These are phyloP conservation scores for Cokeromyces recurvatus DNA, from an alignment of 371 early-diverging fungal species.

Conservation along the genomic window DNA sequence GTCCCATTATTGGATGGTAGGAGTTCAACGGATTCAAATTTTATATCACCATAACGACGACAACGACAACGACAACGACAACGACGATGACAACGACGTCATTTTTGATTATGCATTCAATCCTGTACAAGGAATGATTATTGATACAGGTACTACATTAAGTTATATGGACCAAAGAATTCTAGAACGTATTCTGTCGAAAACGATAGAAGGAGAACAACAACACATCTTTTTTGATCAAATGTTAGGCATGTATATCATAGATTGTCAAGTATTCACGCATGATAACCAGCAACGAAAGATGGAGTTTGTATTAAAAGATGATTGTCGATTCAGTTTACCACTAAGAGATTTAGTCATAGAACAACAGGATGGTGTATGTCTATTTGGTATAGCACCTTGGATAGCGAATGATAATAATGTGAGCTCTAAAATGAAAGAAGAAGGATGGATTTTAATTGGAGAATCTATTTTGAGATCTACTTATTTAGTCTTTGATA, in stretches of 20 bases:
- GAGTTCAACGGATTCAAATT: slow-evolving; percentile 23
- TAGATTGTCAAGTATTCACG: slow-evolving; percentile 19
- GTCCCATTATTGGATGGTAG: slow-evolving; percentile 6
- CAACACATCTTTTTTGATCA: slow-evolving; percentile 17
- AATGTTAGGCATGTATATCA: slow-evolving; percentile 22
- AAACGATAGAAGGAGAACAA: too few relatives aligned
- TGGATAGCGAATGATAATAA: slow-evolving; percentile 17
- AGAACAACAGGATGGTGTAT: slow-evolving; percentile 14
- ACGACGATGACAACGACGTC: background rate
- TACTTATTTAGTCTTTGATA: slow-evolving; percentile 42
- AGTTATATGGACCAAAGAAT: slow-evolving; percentile 12
- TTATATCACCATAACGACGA: background rate
- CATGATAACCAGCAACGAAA: background rate
- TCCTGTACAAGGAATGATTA: slow-evolving; percentile 1
- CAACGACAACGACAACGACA: background rate
- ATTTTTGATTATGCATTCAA: background rate
- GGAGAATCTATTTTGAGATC: slow-evolving; percentile 45
- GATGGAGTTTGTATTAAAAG: slow-evolving; percentile 3
- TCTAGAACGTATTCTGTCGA: too few relatives aligned
- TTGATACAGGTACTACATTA: slow-evolving; percentile 32
- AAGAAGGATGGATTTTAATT: slow-evolving; percentile 25
- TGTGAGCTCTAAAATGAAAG: slow-evolving; percentile 12
- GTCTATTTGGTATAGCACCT: slow-evolving; percentile 46
- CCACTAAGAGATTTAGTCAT: slow-evolving; percentile 20
- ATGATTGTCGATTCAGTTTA: background rate